These are phyloP conservation scores for Lolium rigidum DNA, from an alignment of 176 grass and related monocot genomes.

Conservation along the genomic window DNA sequence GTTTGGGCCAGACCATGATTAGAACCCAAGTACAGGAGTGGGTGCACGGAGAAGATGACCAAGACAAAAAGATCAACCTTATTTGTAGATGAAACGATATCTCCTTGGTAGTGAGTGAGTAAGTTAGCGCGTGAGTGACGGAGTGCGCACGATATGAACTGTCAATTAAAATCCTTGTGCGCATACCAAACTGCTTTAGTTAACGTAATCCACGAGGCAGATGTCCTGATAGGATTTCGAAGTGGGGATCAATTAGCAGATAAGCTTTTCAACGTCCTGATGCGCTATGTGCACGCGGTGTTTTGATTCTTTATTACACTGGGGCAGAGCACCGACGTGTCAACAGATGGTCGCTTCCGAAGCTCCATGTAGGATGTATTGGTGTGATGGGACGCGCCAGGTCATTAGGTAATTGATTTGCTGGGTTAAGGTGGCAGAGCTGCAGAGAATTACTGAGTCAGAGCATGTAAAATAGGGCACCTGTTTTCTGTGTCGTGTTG, in stretches of 20 bases:
- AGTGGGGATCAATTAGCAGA: neutral
- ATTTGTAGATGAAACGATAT: neutral
- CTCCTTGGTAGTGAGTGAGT: neutral
- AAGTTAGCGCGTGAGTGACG: neutral
- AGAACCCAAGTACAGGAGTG: constrained; percentile 15
- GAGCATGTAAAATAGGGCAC: too few relatives aligned
- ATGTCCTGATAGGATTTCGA: constrained; percentile 33
- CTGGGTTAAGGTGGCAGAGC: too few relatives aligned
- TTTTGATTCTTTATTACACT: neutral
- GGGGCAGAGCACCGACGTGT: constrained; percentile 36
- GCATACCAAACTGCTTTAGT: constrained; percentile 53
- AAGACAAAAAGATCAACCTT: neutral
- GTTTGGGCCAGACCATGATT: constrained; percentile 38
- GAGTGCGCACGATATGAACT: constrained; percentile 34
- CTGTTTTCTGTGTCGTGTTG: too few relatives aligned
- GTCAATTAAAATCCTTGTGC: constrained; percentile 34
- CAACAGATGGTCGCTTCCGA: neutral
- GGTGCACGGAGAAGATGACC: constrained; percentile 15
- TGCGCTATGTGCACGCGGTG: neutral
- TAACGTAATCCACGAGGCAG: constrained; percentile 32
- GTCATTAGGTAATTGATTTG: neutral
- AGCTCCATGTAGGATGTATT: constrained; percentile 20
- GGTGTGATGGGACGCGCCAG: neutral
- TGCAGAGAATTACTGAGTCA: too few relatives aligned
- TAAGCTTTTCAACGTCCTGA: neutral